phyloP scores from a whole-genome alignment of 352 stramenopile species.

The Phytophthora macrochlamydospora region DNA sequence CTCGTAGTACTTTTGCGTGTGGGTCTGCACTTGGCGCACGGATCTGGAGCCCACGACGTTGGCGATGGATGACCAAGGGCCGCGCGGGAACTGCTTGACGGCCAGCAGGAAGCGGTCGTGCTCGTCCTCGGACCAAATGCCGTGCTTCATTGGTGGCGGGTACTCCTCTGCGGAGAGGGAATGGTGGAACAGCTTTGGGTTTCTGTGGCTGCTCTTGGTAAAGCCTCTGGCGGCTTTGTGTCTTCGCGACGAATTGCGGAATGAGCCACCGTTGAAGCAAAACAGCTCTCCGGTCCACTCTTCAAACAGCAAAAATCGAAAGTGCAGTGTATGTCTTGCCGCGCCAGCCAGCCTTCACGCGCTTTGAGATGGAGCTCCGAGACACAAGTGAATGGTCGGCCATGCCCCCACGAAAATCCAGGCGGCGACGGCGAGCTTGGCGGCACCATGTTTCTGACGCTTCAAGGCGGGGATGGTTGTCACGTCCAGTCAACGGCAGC shows the following conservation, averaged over 20 bases:
- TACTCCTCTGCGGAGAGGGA: constrained; percentile 14
- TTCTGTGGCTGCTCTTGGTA: constrained; percentile 9
- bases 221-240: constrained; percentile 10
- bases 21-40: constrained; percentile 69
- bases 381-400: not conserved
- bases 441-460: not conserved
- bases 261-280: constrained; percentile 14
- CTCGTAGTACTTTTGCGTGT: constrained; percentile 73
- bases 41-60: constrained; percentile 50
- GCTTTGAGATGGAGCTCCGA: not conserved
- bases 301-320: constrained; percentile 42
- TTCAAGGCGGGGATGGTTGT: not conserved
- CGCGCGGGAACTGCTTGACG: constrained; percentile 50
- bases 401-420: not conserved
- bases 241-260: constrained; percentile 27
- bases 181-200: not conserved
- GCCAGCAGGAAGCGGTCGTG: constrained; percentile 61
- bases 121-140: constrained; percentile 64
- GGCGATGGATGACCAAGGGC: constrained; percentile 51
- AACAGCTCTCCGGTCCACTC: constrained; percentile 13
- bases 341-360: too few species aligned
- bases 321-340: not conserved
- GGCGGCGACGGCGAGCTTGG: not conserved
- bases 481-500: too few species aligned
- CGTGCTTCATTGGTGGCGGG: constrained; percentile 30